A percentile compares a stretch with the other conserved stretches of the same genome.
phyloP scores from a whole-genome alignment of 2,329 filamentous ascomycete genomes.

The Fusarium austroafricanum region DNA sequence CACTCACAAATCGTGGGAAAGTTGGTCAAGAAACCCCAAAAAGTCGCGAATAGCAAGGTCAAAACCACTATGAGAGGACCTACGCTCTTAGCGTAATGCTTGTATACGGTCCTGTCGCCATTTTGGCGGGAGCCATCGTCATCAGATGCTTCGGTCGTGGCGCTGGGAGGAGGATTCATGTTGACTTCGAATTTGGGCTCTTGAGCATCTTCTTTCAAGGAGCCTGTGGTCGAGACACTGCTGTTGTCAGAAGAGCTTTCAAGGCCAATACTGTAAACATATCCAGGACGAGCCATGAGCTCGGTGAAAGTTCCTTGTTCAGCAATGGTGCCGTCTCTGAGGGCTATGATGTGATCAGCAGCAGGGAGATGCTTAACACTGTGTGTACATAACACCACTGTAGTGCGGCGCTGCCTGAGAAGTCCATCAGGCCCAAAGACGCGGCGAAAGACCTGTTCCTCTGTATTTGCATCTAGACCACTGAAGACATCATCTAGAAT shows the following conservation, averaged over 20 bases:
- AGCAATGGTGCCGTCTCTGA: constrained; percentile 54
- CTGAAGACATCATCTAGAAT: constrained; percentile 60
- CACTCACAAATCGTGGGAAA: constrained; percentile 5
- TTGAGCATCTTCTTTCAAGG: not conserved
- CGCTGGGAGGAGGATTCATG: not conserved
- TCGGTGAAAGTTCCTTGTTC: constrained; percentile 54
- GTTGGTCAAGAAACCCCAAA: constrained; percentile 48
- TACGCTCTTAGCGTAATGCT: constrained; percentile 49
- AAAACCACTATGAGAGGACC: constrained; percentile 35
- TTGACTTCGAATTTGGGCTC: not conserved
- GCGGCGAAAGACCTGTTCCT: constrained; percentile 55
- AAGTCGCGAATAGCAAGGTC: constrained; percentile 45
- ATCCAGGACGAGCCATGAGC: constrained; percentile 49
- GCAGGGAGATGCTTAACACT: constrained; percentile 48
- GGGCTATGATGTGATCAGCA: constrained; percentile 60
- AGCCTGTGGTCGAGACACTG: not conserved
- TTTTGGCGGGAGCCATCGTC: constrained; percentile 44
- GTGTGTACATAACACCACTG: constrained; percentile 56
- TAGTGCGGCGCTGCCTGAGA: constrained; percentile 51
- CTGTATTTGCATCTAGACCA: constrained; percentile 58
- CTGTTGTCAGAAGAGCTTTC: constrained; percentile 14
- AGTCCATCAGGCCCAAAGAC: constrained; percentile 57
- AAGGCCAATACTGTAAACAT: constrained; percentile 54
- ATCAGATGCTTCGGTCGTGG: not conserved
- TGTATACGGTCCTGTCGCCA: constrained; percentile 51